Evolutionary conservation across 2,329 filamentous ascomycete genomes (phyloP).

Genomic region (Neofusicoccum sp.): DNA sequence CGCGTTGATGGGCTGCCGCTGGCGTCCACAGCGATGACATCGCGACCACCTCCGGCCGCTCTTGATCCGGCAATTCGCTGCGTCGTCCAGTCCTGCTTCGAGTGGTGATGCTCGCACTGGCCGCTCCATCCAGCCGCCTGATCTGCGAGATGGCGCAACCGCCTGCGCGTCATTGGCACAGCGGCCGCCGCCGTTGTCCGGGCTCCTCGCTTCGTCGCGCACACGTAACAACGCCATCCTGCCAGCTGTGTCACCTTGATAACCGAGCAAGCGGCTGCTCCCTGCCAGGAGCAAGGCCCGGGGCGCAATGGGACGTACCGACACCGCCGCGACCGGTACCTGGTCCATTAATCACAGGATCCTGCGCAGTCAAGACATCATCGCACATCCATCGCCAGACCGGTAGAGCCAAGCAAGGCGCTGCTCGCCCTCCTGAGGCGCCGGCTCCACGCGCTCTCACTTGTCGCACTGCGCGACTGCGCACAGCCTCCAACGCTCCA

Average conservation of each 20-base stretch:
- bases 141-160: conserved; percentile 15
- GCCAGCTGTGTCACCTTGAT: background rate
- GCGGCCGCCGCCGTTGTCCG: background rate
- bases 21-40: conserved; percentile 11
- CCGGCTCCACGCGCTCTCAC: background rate
- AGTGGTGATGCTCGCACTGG: background rate
- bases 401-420: background rate
- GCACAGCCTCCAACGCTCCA: background rate
- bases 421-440: background rate
- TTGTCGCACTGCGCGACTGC: background rate
- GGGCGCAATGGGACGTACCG: background rate
- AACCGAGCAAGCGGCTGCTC: background rate
- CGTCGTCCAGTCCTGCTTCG: background rate
- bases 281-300: background rate
- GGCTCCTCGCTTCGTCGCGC: conserved; percentile 1
- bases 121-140: conserved; percentile 11
- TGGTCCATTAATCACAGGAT: background rate
- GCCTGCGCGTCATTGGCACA: background rate
- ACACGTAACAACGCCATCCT: conserved; percentile 3
- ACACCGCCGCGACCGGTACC: background rate
- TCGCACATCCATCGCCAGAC: background rate
- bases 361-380: conserved; percentile 11
- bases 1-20: background rate
- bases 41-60: background rate
- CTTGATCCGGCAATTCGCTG: conserved; percentile 1